Conservation (phyloP, 2,329 filamentous ascomycete species). For the Aspergillus quadricinctus region DNA sequence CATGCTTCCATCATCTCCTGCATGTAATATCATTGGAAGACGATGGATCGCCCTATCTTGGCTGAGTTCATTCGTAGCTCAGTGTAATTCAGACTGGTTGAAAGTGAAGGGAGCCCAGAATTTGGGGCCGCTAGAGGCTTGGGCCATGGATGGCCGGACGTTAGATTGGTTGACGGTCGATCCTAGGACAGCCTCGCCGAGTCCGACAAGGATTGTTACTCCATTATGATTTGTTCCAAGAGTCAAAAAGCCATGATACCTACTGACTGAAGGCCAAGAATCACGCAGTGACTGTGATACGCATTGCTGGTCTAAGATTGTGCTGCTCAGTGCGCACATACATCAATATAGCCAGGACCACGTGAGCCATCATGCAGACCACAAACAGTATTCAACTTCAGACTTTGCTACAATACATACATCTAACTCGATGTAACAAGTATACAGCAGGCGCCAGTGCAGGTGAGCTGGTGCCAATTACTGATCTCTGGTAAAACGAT, state of each 20-base stretch:
- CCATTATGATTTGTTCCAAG: neutral
- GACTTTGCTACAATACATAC: neutral
- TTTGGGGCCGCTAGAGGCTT: constrained; percentile 12
- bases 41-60: constrained; percentile 13
- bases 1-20: constrained; percentile 6
- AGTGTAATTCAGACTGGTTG: neutral
- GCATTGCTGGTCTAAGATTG: neutral
- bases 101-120: neutral
- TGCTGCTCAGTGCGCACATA: no score
- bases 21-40: constrained; percentile 7
- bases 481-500: neutral
- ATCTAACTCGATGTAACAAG: neutral
- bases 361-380: neutral
- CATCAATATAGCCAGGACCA: neutral
- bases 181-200: neutral
- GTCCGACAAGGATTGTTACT: neutral
- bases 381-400: neutral
- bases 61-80: constrained; percentile 11
- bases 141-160: neutral
- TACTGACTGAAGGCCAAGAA: neutral
- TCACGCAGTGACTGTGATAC: neutral
- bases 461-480: neutral
- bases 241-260: neutral
- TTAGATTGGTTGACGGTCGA: neutral
- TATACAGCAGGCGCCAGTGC: neutral